Evolutionary conservation across 306 rosid species (phyloP), one percentile per base, ranked within the genome.

Genomic region (Vigna reflexopilosa): DNA sequence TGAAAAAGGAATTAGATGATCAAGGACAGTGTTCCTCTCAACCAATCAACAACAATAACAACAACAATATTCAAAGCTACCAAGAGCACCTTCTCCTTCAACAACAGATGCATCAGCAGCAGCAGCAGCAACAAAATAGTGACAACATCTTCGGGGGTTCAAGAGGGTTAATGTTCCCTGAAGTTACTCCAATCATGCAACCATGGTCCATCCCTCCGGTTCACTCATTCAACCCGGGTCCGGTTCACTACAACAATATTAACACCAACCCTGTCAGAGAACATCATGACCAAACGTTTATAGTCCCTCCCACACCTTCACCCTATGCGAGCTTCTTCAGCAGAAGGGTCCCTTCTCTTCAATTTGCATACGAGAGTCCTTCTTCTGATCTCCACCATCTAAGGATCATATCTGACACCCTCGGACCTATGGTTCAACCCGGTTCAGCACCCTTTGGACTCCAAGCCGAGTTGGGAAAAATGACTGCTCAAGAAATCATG

Each of bases 401-500:
- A 2, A 86, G 95, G 67, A 89, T 89, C 85, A 19, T 93, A 49
- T 93, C 98, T 0, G 96, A 86, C 34, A 58, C 94, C 0, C 90
- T 91, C 14, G 98, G 96, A 42, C 92, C 89, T 26, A 73, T 70
- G 85, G 90, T 77, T 69, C 90, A 87, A 70, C 76, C 88, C 42
- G 90, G 93, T 40, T 89, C 93, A 0, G 88, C 36, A 5, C 91
- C 97, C 4, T 93, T 88, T 55, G 96, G 97, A 2, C 89, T 93
- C 51, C 98, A 93, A 79, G 88, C 96, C 13, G 98, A 91, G 89
- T 74, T 93, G 70, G 90, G 96, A 0, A 93, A 87, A 69, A 75
- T 93, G 89, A 90, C 89, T 56, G 97, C 98, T 52, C 98, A 93
- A 51, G 98, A 93, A 85, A 90, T 93, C 81, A 88, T 91, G 96